Conservation (phyloP, 805 yeast genomes). For the Candida loeiensis region DNA sequence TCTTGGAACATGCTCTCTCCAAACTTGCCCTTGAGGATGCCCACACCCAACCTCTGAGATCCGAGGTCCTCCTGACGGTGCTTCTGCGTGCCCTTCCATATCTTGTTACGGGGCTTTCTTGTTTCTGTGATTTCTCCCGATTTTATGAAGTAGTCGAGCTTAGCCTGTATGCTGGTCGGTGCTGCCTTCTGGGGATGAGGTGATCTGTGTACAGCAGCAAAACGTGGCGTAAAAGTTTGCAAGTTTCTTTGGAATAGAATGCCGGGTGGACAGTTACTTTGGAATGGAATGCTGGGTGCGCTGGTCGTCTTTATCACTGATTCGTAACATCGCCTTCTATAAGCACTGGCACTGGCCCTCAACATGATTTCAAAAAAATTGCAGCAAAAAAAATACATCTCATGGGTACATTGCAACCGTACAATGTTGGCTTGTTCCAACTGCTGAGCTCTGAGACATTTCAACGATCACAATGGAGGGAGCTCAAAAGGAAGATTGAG, state of each 20-base stretch:
- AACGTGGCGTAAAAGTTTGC: no score
- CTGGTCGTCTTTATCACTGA: neutral
- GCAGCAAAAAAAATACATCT: neutral
- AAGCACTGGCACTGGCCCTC: neutral
- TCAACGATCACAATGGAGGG: slow-evolving; percentile 22
- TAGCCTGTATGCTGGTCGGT: slow-evolving; percentile 13
- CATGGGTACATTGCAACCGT: slow-evolving; percentile 3
- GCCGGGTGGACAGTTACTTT: no score
- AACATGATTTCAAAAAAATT: neutral
- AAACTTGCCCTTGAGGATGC: slow-evolving; percentile 27
- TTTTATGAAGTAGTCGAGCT: slow-evolving; percentile 26
- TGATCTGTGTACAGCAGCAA: neutral
- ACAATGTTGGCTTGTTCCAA: slow-evolving; percentile 7
- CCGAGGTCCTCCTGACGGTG: neutral
- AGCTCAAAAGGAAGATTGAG: slow-evolving; percentile 14
- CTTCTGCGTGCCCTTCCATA: neutral
- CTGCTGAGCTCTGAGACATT: neutral
- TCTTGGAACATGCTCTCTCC: slow-evolving; percentile 25
- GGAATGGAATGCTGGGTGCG: no score
- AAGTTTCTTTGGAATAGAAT: no score
- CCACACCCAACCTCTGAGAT: slow-evolving; percentile 19
- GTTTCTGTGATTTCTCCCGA: slow-evolving; percentile 24
- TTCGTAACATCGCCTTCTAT: neutral
- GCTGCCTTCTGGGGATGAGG: slow-evolving; percentile 6
- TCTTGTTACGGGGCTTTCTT: slow-evolving; percentile 10